Evolutionary conservation across 495 filamentous ascomycete species (phyloP).

Genomic region (Pyrenula aspistea): DNA sequence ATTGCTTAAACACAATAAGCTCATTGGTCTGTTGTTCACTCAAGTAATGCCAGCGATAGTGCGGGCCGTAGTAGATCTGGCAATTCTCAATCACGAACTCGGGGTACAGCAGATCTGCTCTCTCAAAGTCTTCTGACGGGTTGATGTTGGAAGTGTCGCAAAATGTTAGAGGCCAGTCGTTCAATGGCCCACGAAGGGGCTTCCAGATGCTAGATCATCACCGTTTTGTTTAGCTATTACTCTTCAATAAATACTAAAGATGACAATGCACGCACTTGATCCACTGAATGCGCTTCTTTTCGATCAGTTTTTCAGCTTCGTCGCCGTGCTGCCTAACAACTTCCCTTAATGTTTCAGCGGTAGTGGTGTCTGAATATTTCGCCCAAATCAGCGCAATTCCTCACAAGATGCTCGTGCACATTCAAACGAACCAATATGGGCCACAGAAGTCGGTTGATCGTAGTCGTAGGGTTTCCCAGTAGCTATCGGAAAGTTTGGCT

Average conservation of each 20-base stretch:
- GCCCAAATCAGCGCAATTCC: not conserved
- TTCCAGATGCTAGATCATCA: slow-evolving; percentile 11
- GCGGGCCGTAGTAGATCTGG: slow-evolving; percentile 1
- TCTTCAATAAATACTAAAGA: not conserved
- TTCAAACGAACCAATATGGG: not conserved
- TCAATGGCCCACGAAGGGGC: slow-evolving; percentile 9
- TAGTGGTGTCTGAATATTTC: not conserved
- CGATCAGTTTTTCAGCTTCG: not conserved
- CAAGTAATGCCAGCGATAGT: slow-evolving; percentile 19
- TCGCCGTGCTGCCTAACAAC: not conserved
- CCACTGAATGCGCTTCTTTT: not conserved
- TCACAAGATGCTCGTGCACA: not conserved
- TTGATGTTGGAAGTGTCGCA: not conserved
- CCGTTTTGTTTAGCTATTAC: not conserved
- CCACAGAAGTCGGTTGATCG: not conserved
- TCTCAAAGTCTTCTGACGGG: not conserved
- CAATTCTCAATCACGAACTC: not conserved
- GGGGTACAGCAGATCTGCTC: not conserved
- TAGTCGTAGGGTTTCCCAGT: not conserved
- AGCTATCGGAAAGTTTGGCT: not conserved
- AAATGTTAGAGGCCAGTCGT: slow-evolving; percentile 16
- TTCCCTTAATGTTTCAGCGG: not conserved
- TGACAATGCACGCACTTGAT: not conserved
- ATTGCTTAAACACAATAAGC: slow-evolving; percentile 18
- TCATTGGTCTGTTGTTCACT: slow-evolving; percentile 14